A percentile compares a stretch with the other conserved stretches of the same genome.
Conservation (phyloP, 495 filamentous ascomycete genomes). For the Aspergillus cristatus region DNA sequence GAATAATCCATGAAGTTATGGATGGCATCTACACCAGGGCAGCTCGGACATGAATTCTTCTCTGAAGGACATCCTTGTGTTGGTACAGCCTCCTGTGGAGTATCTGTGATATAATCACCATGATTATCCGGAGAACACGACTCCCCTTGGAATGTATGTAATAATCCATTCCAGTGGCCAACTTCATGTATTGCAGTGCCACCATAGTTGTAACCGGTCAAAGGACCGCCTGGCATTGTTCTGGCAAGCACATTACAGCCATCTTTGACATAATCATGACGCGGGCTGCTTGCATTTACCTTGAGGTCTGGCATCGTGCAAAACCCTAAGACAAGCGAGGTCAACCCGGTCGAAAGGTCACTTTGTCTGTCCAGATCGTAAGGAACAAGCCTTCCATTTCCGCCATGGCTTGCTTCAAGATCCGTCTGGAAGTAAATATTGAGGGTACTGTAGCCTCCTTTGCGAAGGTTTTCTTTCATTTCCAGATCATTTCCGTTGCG, state of each 20-base stretch:
- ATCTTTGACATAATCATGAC: constrained; percentile 35
- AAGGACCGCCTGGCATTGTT: constrained; percentile 39
- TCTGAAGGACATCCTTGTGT: constrained; percentile 41
- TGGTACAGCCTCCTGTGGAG: constrained; percentile 37
- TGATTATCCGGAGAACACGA: constrained; percentile 29
- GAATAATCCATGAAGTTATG: constrained; percentile 51
- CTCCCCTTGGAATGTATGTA: constrained; percentile 48
- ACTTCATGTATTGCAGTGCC: constrained; percentile 48
- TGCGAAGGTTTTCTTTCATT: constrained; percentile 56
- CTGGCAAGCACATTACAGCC: constrained; percentile 45
- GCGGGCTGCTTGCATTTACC: constrained; percentile 25
- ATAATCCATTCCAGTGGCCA: constrained; percentile 50
- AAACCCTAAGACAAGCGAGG: constrained; percentile 36
- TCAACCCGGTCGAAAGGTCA: constrained; percentile 9
- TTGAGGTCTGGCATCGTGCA: constrained; percentile 38
- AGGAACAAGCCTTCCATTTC: constrained; percentile 7
- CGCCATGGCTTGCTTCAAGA: constrained; percentile 21
- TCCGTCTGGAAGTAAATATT: constrained; percentile 47
- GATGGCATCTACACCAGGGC: constrained; percentile 38
- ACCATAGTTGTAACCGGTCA: constrained; percentile 37
- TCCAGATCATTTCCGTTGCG: constrained; percentile 51
- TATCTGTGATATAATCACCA: constrained; percentile 47
- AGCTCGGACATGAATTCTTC: constrained; percentile 40
- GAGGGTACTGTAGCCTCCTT: constrained; percentile 37
- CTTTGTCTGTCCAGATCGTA: constrained; percentile 3